Percentiles rank a stretch among this genome's conserved stretches.
Evolutionary conservation across 805 yeast species (phyloP).

Genomic region (Metschnikowia borealis): DNA sequence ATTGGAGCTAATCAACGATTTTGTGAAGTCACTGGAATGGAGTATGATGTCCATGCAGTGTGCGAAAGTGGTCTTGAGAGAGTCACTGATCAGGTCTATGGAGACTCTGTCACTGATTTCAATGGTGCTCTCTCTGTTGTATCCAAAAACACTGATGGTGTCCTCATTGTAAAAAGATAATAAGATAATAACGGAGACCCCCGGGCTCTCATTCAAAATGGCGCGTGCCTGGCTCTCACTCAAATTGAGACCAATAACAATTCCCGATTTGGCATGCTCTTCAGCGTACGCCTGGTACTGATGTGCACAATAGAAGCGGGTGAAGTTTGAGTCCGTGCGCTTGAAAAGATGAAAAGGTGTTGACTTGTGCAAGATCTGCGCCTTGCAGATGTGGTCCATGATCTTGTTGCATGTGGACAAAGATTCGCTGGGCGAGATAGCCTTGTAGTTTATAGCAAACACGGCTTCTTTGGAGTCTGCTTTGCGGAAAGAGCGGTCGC

Average conservation of each 20-base stretch:
- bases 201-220: slow-evolving; percentile 31
- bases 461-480: slow-evolving; percentile 17
- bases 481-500: slow-evolving; percentile 24
- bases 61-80: slow-evolving; percentile 22
- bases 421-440: slow-evolving; percentile 12
- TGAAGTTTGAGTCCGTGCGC: slow-evolving; percentile 30
- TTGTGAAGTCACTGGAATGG: slow-evolving; percentile 22
- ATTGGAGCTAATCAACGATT: slow-evolving; percentile 11
- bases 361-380: slow-evolving; percentile 68
- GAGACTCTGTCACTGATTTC: slow-evolving; percentile 22
- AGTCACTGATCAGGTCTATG: slow-evolving; percentile 19
- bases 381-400: slow-evolving; percentile 58
- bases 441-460: slow-evolving; percentile 26
- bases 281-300: slow-evolving; percentile 46
- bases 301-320: slow-evolving; percentile 66
- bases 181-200: slow-evolving; percentile 46
- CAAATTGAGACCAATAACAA: slow-evolving; percentile 64
- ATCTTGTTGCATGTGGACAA: slow-evolving; percentile 32
- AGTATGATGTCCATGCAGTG: slow-evolving; percentile 20
- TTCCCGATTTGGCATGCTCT: slow-evolving; percentile 59
- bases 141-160: slow-evolving; percentile 13
- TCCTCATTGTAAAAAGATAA: slow-evolving; percentile 38
- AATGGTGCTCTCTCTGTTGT: slow-evolving; percentile 11
- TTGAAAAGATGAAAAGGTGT: slow-evolving; percentile 86
- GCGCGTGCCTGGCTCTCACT: slow-evolving; percentile 30